Evolutionary conservation across 2,329 filamentous ascomycete genomes (phyloP), one percentile per base, ranked within the genome.

Genomic region (Aspergillus sp.): DNA sequence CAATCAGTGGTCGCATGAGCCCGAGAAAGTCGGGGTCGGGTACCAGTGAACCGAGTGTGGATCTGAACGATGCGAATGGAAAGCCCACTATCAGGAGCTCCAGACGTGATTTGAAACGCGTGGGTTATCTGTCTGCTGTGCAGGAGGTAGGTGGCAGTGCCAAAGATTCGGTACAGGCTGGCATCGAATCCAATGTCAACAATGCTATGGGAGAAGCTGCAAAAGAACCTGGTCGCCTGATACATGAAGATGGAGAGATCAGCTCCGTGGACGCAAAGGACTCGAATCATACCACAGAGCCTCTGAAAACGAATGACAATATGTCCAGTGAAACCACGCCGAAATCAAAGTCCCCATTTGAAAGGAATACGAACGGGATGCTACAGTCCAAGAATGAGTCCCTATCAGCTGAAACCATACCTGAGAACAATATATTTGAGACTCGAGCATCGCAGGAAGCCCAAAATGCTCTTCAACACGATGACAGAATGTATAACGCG

Each of bases 1-100:
- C 74, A 7, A 71, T 77, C 31, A 72, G 66, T 50, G 71, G 72
- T 29, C 67, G 72, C 19, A 77, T 76, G 68, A 61, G 69, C 6
- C 68, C 63, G 2, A 58, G 57, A 45, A 43, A 52, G 45, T 36
- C 50, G 23, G 10, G 36, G 42, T 6, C 40, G 9, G 36, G 46
- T 41, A 29, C 21, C 31, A 11, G 23, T 17, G 31, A 38, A 11
- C 19, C 19, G 5, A 4, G 13, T 32, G 21, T 14, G 19, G 21
- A 25, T 5, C 29, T 51, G 17, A 55, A 47, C 21, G 47, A 31
- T 16, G n/a, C 9, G 29, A 16, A 19, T 21, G 14, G 13, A 10
- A 16, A 21, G 9, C n/a, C 19, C 25, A n/a, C 47, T 47, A 7
- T 45, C 31, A 14, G 56, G 41, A 13, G 20, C 4, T 29, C 21